phyloP scores from a whole-genome alignment of 768 basidiomycete species.

The Pulveroboletus sp. region DNA sequence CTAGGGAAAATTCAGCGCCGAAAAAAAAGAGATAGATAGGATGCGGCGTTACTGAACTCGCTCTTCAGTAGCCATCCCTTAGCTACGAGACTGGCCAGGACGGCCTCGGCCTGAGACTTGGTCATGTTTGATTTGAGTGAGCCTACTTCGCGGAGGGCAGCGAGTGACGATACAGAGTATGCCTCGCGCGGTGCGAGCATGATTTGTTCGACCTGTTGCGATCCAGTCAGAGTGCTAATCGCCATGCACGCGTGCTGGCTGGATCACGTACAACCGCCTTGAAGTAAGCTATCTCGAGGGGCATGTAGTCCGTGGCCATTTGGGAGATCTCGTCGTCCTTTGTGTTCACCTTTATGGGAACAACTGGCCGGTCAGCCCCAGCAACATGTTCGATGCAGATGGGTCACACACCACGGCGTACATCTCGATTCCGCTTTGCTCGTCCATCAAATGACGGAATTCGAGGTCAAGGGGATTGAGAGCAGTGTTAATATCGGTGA shows the following conservation, averaged over 20 bases:
- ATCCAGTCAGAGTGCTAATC: background rate
- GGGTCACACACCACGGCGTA: constrained; percentile 58
- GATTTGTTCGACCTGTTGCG: constrained; percentile 73
- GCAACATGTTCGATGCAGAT: background rate
- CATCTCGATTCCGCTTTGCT: constrained; percentile 56
- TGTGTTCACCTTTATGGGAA: constrained; percentile 58
- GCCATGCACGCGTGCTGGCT: too few species aligned
- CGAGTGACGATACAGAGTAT: constrained; percentile 73
- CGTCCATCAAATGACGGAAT: constrained; percentile 58
- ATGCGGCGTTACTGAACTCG: constrained; percentile 45
- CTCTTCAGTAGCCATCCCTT: constrained; percentile 74
- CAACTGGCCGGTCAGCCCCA: background rate
- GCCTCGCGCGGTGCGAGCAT: constrained; percentile 72
- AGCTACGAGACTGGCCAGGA: constrained; percentile 78
- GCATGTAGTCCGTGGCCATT: constrained; percentile 76
- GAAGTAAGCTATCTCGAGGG: constrained; percentile 79
- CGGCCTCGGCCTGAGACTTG: constrained; percentile 67
- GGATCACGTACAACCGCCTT: constrained; percentile 61
- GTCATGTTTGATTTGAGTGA: constrained; percentile 59
- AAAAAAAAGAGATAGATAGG: background rate
- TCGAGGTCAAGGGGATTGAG: constrained; percentile 72
- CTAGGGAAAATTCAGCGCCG: constrained; percentile 29
- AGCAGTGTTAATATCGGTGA: constrained; percentile 53
- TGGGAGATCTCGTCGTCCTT: constrained; percentile 81
- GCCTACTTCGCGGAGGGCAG: constrained; percentile 67